These are phyloP conservation scores for Ustilago bromivora DNA, from an alignment of 1,284 basidiomycete genomes.

Conservation along the genomic window DNA sequence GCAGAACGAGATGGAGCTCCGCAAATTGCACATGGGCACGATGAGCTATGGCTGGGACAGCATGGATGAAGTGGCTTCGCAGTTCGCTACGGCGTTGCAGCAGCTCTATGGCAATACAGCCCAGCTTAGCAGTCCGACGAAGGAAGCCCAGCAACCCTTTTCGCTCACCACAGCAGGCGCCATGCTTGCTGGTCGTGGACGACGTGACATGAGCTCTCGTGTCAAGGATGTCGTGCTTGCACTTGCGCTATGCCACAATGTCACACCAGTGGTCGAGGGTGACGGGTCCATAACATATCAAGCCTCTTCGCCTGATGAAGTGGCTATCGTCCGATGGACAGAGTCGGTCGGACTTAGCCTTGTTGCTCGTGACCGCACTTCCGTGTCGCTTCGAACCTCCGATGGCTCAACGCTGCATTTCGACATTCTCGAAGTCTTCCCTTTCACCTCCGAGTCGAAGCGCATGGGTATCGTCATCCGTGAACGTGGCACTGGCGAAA, in stretches of 20 bases:
- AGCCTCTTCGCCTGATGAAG: constrained; percentile 98
- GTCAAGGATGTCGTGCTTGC: constrained; percentile 94
- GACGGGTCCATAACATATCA: constrained; percentile 95
- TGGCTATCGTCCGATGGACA: constrained; percentile 98
- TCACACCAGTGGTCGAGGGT: constrained; percentile 93
- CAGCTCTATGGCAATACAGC: constrained; percentile 27
- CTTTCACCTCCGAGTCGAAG: constrained; percentile 96
- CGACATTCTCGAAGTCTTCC: constrained; percentile 93
- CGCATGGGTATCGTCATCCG: constrained; percentile 98
- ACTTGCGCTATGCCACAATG: constrained; percentile 95
- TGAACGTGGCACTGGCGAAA: constrained; percentile 80
- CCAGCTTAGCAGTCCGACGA: constrained; percentile 35
- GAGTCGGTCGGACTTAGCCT: constrained; percentile 92
- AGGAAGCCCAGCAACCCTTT: constrained; percentile 20
- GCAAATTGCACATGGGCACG: constrained; percentile 97
- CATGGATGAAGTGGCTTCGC: constrained; percentile 96
- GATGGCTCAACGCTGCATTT: constrained; percentile 74
- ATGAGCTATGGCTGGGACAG: constrained; percentile 96
- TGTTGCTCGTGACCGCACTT: constrained; percentile 85
- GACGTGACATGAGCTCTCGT: constrained; percentile 92
- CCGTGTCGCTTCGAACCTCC: constrained; percentile 73
- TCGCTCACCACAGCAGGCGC: constrained; percentile 75
- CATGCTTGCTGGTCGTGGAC: constrained; percentile 82
- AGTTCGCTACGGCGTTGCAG: constrained; percentile 83
- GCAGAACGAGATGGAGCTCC: constrained; percentile 99